Conservation (phyloP, 1,139 yeast species). For the Pneumocystis oryctolagi region DNA sequence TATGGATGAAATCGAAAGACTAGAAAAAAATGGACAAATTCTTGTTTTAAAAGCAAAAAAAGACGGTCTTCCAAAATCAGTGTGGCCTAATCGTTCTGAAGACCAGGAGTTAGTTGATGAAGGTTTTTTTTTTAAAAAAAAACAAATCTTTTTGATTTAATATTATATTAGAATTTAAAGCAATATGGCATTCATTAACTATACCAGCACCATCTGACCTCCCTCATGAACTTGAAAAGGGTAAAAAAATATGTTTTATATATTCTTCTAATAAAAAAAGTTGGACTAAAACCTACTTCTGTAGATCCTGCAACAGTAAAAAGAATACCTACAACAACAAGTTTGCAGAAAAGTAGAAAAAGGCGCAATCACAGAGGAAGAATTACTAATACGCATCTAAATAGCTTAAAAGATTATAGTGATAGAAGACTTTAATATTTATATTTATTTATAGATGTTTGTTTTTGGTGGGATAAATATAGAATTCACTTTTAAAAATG, state of each 20-base stretch:
- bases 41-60: conserved; percentile 78
- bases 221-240: background rate
- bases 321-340: conserved; percentile 30
- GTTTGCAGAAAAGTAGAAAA: conserved; percentile 71
- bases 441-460: background rate
- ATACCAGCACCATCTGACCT: conserved; percentile 34
- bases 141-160: background rate
- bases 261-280: conserved; percentile 54
- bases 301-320: conserved; percentile 86
- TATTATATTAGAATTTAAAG: conserved; percentile 8
- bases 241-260: conserved; percentile 42
- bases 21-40: conserved; percentile 63
- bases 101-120: conserved; percentile 60
- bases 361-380: conserved; percentile 65
- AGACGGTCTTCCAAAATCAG: conserved; percentile 76
- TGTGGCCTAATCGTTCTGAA: conserved; percentile 80
- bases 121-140: conserved; percentile 70
- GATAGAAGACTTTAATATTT: background rate
- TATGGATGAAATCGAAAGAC: conserved; percentile 53
- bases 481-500: background rate
- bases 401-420: conserved; percentile 69
- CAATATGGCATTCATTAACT: conserved; percentile 61
- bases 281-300: conserved; percentile 88
- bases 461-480: background rate
- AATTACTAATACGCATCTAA: conserved; percentile 91